A percentile compares a stretch with the other conserved stretches of the same genome.
Conservation (phyloP, 129 eudicot genomes). For the Tagetes patula region DNA sequence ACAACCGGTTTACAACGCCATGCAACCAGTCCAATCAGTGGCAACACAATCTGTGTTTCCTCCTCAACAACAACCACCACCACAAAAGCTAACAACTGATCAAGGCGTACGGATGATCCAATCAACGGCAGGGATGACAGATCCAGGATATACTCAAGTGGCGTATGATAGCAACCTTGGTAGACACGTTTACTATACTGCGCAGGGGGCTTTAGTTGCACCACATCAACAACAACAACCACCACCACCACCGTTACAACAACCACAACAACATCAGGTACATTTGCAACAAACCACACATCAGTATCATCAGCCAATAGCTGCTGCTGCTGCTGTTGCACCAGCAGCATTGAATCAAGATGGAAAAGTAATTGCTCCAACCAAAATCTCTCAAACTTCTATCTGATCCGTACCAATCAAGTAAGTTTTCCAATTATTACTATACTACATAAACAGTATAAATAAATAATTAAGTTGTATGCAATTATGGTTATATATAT, state of each 20-base stretch:
- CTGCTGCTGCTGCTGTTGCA: slow-evolving; percentile 31
- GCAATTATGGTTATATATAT: slow-evolving; percentile 10
- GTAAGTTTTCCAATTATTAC: slow-evolving; percentile 23
- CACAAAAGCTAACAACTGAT: slow-evolving; percentile 25
- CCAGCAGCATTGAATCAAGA: slow-evolving; percentile 42
- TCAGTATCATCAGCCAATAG: slow-evolving; percentile 32
- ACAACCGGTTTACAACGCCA: slow-evolving; percentile 61
- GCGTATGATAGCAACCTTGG: slow-evolving; percentile 66
- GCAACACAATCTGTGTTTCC: slow-evolving; percentile 39
- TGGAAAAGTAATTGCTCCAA: slow-evolving; percentile 42
- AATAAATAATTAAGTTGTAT: background rate
- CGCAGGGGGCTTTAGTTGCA: slow-evolving; percentile 50
- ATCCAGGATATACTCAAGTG: slow-evolving; percentile 50
- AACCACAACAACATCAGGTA: background rate
- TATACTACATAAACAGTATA: background rate
- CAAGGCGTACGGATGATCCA: slow-evolving; percentile 54
- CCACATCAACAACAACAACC: slow-evolving; percentile 35
- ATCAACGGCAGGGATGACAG: slow-evolving; percentile 49
- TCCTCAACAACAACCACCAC: slow-evolving; percentile 29
- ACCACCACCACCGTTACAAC: background rate
- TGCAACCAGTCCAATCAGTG: slow-evolving; percentile 38
- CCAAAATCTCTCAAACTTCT: slow-evolving; percentile 43
- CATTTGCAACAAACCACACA: slow-evolving; percentile 33
- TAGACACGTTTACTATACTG: slow-evolving; percentile 67
- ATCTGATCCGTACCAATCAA: slow-evolving; percentile 30